Evolutionary conservation across 2,329 filamentous ascomycete species (phyloP).

Genomic region (Metarhizium sp.): DNA sequence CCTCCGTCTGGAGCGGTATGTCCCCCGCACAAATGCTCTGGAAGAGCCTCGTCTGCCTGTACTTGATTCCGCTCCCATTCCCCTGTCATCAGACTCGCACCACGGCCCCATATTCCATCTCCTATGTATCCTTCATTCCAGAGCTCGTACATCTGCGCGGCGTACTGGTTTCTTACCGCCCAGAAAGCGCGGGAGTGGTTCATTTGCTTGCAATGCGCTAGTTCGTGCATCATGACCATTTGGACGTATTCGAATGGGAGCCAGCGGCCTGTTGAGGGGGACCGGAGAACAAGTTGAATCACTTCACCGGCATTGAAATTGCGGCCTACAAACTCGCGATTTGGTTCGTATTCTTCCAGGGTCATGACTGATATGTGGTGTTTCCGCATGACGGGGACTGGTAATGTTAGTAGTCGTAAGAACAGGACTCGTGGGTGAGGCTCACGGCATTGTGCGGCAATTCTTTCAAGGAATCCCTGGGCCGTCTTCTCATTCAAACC

Average conservation of each 20-base stretch:
- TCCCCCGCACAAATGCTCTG: conserved; percentile 71
- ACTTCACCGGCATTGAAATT: conserved; percentile 89
- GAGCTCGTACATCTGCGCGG: conserved; percentile 58
- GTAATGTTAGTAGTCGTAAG: background rate
- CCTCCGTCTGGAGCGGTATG: conserved; percentile 53
- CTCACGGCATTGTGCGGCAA: conserved; percentile 69
- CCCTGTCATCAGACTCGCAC: conserved; percentile 52
- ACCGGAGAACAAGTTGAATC: conserved; percentile 73
- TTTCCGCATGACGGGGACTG: conserved; percentile 60
- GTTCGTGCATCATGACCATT: conserved; percentile 93
- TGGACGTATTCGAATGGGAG: conserved; percentile 76
- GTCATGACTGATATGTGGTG: conserved; percentile 56
- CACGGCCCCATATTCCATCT: conserved; percentile 76
- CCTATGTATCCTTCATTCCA: conserved; percentile 66
- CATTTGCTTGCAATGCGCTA: conserved; percentile 87
- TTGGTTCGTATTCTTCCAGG: conserved; percentile 74
- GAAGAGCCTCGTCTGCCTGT: conserved; percentile 44
- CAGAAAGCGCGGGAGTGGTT: conserved; percentile 79
- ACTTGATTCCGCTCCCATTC: conserved; percentile 47
- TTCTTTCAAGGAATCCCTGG: conserved; percentile 63
- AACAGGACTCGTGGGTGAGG: background rate
- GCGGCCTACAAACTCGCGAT: conserved; percentile 73
- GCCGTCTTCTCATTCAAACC: conserved; percentile 53
- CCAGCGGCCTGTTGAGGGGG: conserved; percentile 56
- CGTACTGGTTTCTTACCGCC: conserved; percentile 66